Evolutionary conservation across 148 eudicot species (phyloP), one percentile per base, ranked within the genome.

Genomic region (Pharnaceum exiguum): DNA sequence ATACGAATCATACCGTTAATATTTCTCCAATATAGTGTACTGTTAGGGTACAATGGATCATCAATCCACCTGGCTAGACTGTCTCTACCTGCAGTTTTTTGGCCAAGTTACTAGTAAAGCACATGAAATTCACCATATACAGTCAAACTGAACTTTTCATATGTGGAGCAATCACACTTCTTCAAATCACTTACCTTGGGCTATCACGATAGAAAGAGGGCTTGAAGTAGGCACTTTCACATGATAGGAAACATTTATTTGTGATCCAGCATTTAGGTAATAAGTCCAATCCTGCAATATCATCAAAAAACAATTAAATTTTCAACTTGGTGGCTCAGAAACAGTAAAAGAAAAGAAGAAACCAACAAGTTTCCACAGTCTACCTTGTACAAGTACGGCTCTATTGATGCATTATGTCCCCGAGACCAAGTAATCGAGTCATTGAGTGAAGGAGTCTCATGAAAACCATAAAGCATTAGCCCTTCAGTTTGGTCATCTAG

Each of bases 391-490:
- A 22, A 69, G 27, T 39, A 27, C 32, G 84, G 64, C 17, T 56
- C 63, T 30, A 79, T n/a, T 36, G 45, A 58, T 59, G 61, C 72
- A 24, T 8, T 65, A 56, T 68, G 70, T 13, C 58, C 63, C 56
- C 52, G 68, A 15, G 72, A 76, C 90, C 90, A 90, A 35, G 66
- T 58, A 29, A 73, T 43, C 59, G 57, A 61, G n/a, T 75, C 69
- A 69, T 86, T 79, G 49, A 86, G 82, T 27, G 82, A 55, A 55
- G 97, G 97, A 48, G 32, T 31, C 38, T 64, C 49, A 29, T 79
- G 63, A 44, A 90, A 84, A 28, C 95, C 95, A 65, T 83, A 86
- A 21, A 90, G 71, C 75, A 74, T 72, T 12, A 76, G 69, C 23
- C 88, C 82, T 13, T 67, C 35, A 2, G 22, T 60, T 47, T 72